Evolutionary conservation across 805 yeast species (phyloP).

Genomic region (Jamesozyma hellenica): DNA sequence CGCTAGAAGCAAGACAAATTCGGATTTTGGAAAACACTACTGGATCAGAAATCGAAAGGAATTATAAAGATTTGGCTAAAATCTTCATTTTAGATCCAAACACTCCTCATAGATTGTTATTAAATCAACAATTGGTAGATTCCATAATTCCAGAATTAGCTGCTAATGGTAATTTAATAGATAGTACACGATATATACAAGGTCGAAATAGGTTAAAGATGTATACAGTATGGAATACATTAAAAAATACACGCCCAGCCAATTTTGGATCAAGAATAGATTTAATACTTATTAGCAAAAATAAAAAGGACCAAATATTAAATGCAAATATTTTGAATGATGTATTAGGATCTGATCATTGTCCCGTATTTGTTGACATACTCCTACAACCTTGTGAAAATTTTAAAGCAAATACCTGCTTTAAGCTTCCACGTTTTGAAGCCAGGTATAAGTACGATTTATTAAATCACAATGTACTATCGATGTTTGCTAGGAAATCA

Average conservation of each 20-base stretch:
- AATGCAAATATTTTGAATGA: conserved; percentile 52
- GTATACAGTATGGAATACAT: conserved; percentile 90
- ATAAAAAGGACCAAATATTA: conserved; percentile 26
- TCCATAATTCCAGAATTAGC: conserved; percentile 25
- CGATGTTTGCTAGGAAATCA: conserved; percentile 26
- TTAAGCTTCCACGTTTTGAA: conserved; percentile 37
- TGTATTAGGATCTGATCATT: conserved; percentile 84
- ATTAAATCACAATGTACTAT: conserved; percentile 27
- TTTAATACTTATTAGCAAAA: conserved; percentile 46
- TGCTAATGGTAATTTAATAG: conserved; percentile 40
- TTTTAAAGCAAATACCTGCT: background rate
- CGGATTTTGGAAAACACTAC: conserved; percentile 31
- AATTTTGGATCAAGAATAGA: conserved; percentile 89
- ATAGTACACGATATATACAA: conserved; percentile 47
- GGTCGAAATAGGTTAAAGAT: conserved; percentile 46
- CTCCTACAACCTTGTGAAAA: conserved; percentile 2
- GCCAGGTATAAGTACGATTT: conserved; percentile 41
- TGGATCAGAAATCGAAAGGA: conserved; percentile 27
- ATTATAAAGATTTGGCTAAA: conserved; percentile 28
- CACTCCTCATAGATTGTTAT: conserved; percentile 33
- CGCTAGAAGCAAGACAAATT: conserved; percentile 27
- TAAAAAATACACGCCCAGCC: conserved; percentile 62
- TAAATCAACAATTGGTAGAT: conserved; percentile 38
- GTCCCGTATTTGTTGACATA: conserved; percentile 77
- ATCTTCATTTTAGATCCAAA: conserved; percentile 29